These are phyloP conservation scores for Suillus brevipes DNA, from an alignment of 768 basidiomycete species.

Conservation along the genomic window DNA sequence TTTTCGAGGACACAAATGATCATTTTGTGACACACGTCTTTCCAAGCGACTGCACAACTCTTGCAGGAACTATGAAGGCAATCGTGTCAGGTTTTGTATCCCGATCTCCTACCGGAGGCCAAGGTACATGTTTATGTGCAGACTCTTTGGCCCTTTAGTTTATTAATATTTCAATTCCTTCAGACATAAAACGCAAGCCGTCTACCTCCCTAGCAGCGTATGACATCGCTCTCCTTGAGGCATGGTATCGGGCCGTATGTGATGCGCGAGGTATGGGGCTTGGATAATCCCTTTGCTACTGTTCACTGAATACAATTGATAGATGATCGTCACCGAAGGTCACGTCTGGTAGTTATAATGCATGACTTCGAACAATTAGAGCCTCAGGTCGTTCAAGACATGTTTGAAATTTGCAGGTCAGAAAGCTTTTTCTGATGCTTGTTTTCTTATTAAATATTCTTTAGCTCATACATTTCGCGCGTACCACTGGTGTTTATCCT, in stretches of 20 bases:
- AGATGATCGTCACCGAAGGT: constrained; percentile 18
- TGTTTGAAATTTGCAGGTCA: constrained; percentile 73
- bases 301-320: constrained; percentile 6
- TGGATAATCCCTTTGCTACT: neutral
- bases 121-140: constrained; percentile 33
- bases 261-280: constrained; percentile 37
- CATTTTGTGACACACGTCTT: constrained; percentile 51
- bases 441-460: constrained; percentile 4
- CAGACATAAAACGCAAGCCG: constrained; percentile 47
- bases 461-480: constrained; percentile 38
- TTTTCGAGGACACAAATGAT: constrained; percentile 18
- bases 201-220: constrained; percentile 55
- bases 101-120: constrained; percentile 28
- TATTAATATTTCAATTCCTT: constrained; percentile 3
- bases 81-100: constrained; percentile 56
- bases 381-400: constrained; percentile 58
- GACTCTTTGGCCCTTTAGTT: neutral
- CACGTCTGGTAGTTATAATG: constrained; percentile 57
- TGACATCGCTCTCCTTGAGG: constrained; percentile 59
- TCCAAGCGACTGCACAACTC: constrained; percentile 55
- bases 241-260: constrained; percentile 55
- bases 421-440: neutral
- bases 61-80: constrained; percentile 52
- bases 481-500: constrained; percentile 69
- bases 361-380: constrained; percentile 80